Conservation (phyloP, 106 monocot species). For the Dendrobium huoshanense region DNA sequence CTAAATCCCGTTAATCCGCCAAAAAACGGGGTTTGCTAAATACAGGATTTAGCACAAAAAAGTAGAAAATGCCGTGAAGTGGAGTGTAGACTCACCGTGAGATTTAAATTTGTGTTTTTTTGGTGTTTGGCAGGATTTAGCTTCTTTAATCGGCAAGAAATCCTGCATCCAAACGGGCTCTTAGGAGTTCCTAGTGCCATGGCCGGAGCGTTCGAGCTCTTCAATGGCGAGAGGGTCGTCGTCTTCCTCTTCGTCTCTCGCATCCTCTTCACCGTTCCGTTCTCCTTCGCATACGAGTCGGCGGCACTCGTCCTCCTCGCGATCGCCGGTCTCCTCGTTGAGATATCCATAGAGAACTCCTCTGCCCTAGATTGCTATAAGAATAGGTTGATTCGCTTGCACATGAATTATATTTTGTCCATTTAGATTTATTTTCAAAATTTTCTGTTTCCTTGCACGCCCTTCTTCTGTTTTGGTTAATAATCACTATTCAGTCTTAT, state of each 20-base stretch:
- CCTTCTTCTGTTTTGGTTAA: not conserved
- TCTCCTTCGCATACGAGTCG: conserved; percentile 43
- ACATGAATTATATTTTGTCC: not conserved
- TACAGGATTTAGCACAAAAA: no score
- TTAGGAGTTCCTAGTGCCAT: conserved; percentile 17
- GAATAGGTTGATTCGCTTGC: conserved; percentile 34
- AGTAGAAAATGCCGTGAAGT: no score
- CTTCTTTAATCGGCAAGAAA: no score
- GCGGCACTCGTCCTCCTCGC: conserved; percentile 53
- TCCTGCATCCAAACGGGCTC: no score
- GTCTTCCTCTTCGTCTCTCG: conserved; percentile 74
- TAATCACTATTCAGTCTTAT: not conserved
- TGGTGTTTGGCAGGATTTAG: no score
- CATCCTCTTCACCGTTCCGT: conserved; percentile 46
- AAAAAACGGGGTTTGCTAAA: no score
- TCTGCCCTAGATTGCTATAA: conserved; percentile 41
- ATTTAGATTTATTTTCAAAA: not conserved
- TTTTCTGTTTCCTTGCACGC: not conserved
- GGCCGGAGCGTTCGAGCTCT: conserved; percentile 36
- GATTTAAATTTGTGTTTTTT: no score
- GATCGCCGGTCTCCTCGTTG: conserved; percentile 42
- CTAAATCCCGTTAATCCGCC: no score
- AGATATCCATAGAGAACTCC: conserved; percentile 63
- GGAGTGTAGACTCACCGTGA: no score
- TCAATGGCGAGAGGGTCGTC: conserved; percentile 73